Percentiles rank a stretch among this genome's conserved stretches.
phyloP scores from a whole-genome alignment of 208 protist genomes.

The Acanthamoeba sp. region DNA sequence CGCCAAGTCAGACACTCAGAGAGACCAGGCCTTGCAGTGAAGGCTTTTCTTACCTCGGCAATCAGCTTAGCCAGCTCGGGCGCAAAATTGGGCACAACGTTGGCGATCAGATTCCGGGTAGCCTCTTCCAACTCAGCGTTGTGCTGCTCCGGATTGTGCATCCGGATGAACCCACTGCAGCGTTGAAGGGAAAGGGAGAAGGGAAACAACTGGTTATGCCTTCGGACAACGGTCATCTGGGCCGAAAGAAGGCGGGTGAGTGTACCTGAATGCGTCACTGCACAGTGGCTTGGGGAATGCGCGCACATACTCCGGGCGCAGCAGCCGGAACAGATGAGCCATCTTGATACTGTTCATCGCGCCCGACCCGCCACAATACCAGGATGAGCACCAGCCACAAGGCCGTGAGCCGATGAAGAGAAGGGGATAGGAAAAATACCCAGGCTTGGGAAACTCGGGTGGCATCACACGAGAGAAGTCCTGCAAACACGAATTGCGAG shows the following conservation, averaged over 20 bases:
- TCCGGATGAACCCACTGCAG: slow-evolving; percentile 7
- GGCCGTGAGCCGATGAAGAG: no score
- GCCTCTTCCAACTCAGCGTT: slow-evolving; percentile 45
- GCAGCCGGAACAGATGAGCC: slow-evolving; percentile 48
- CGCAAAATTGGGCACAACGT: slow-evolving; percentile 49
- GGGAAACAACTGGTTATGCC: no score
- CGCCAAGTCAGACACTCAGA: no score
- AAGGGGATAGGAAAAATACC: no score
- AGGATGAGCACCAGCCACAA: no score
- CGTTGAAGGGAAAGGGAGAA: not conserved
- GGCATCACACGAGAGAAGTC: slow-evolving; percentile 62
- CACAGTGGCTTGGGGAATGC: slow-evolving; percentile 33
- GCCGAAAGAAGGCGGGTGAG: no score
- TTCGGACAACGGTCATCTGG: no score
- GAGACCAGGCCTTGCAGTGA: not conserved
- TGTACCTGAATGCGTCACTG: slow-evolving; percentile 54
- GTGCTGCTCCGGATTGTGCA: slow-evolving; percentile 19
- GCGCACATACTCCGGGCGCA: slow-evolving; percentile 59
- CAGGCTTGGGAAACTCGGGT: slow-evolving; percentile 36
- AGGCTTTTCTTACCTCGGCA: not conserved
- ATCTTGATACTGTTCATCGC: slow-evolving; percentile 11
- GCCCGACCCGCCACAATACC: not conserved
- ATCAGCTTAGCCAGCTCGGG: slow-evolving; percentile 36
- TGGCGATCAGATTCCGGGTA: not conserved
- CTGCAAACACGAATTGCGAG: not conserved